These are phyloP conservation scores for Suillus paluster DNA, from an alignment of 768 basidiomycete genomes.

Conservation along the genomic window DNA sequence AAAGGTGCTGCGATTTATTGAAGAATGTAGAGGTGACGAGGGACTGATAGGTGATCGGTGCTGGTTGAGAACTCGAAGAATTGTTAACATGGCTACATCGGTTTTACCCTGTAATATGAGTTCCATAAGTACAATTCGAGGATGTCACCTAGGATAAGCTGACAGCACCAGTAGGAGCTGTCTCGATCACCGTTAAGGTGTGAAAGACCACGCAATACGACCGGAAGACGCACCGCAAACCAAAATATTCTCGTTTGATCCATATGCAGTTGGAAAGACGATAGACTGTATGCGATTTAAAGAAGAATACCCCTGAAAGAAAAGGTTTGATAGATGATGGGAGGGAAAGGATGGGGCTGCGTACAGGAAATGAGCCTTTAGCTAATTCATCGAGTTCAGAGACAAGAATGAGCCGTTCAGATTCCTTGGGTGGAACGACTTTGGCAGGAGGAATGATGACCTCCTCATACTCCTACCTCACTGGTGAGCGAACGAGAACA, in stretches of 20 bases:
- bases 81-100: constrained; percentile 93
- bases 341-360: constrained; percentile 19
- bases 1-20: constrained; percentile 75
- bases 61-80: constrained; percentile 86
- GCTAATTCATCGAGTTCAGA: constrained; percentile 77
- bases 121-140: constrained; percentile 12
- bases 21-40: constrained; percentile 41
- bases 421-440: constrained; percentile 69
- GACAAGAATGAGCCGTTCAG: constrained; percentile 75
- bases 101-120: constrained; percentile 84
- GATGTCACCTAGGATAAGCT: constrained; percentile 32
- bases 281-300: constrained; percentile 97
- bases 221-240: constrained; percentile 45
- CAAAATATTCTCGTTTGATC: constrained; percentile 96
- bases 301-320: constrained; percentile 73
- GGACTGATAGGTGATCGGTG: constrained; percentile 46
- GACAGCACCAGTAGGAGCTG: constrained; percentile 98
- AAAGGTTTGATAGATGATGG: neutral
- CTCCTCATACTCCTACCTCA: constrained; percentile 82
- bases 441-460: constrained; percentile 86
- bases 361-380: constrained; percentile 82
- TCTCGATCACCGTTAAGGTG: constrained; percentile 5
- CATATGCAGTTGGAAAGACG: constrained; percentile 90
- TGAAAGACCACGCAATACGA: neutral
- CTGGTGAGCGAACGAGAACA: constrained; percentile 8